A percentile compares a stretch with the other conserved stretches of the same genome.
phyloP scores from a whole-genome alignment of 2,329 filamentous ascomycete species.

The Fusarium stilboides region DNA sequence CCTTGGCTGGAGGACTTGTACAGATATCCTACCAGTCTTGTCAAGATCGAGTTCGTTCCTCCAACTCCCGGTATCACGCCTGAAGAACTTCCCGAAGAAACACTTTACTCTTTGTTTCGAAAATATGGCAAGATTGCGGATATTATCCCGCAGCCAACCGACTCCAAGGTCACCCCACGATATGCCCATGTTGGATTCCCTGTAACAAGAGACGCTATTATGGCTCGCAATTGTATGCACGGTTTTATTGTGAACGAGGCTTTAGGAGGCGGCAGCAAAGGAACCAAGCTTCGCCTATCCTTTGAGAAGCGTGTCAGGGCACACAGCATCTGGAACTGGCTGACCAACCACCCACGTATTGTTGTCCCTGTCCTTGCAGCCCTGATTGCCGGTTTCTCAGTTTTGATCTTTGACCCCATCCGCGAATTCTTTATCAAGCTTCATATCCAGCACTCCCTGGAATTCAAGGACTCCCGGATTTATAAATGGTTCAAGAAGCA shows the following conservation, averaged over 20 bases:
- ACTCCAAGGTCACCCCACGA: constrained; percentile 87
- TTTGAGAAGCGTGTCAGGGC: constrained; percentile 86
- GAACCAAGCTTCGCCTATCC: constrained; percentile 84
- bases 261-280: constrained; percentile 79
- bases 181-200: constrained; percentile 86
- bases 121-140: constrained; percentile 92
- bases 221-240: constrained; percentile 94
- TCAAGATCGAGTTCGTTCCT: constrained; percentile 89
- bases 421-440: constrained; percentile 92
- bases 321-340: constrained; percentile 88
- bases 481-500: constrained; percentile 83
- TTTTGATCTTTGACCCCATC: constrained; percentile 94
- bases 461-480: constrained; percentile 79
- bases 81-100: constrained; percentile 87
- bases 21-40: constrained; percentile 80
- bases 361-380: constrained; percentile 88
- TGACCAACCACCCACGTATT: constrained; percentile 87
- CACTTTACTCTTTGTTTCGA: constrained; percentile 88
- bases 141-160: constrained; percentile 84
- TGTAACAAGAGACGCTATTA: constrained; percentile 80
- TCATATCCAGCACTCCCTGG: constrained; percentile 84
- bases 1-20: constrained; percentile 97
- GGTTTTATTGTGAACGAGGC: constrained; percentile 80
- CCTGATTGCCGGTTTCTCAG: constrained; percentile 84
- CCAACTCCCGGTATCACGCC: constrained; percentile 78